Conservation (phyloP, 2,329 filamentous ascomycete genomes). For the Talaromyces sp. region DNA sequence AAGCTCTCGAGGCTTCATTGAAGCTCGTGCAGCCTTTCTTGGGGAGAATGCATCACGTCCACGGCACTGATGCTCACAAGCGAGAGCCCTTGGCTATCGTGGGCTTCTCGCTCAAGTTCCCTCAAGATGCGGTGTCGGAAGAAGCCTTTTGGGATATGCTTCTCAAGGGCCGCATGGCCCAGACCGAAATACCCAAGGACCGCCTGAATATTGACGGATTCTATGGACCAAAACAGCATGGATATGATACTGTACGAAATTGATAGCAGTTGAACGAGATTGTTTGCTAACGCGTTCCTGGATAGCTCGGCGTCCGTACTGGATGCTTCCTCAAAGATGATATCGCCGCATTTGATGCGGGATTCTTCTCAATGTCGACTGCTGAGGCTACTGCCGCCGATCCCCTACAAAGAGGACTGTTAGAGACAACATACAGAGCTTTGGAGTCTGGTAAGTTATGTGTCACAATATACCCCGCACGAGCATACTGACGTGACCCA, state of each 20-base stretch:
- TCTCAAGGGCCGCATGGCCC: background rate
- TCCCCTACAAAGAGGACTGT: conserved; percentile 15
- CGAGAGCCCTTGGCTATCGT: conserved; percentile 8
- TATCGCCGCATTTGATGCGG: background rate
- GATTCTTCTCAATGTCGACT: background rate
- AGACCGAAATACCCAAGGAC: background rate
- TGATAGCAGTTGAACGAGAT: background rate
- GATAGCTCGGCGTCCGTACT: background rate
- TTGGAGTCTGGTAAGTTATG: conserved; percentile 7
- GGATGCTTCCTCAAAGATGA: background rate
- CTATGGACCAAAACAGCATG: background rate
- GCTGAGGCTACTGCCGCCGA: conserved; percentile 3
- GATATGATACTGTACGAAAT: background rate
- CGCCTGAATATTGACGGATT: conserved; percentile 3
- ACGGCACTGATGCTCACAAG: background rate
- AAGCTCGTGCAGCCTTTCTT: no score
- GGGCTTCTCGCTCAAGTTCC: conserved; percentile 4
- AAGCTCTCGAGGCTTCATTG: no score
- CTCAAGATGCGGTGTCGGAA: background rate
- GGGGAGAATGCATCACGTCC: background rate
- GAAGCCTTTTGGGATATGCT: conserved; percentile 12
- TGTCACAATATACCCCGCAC: background rate
- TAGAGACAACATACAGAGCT: conserved; percentile 23
- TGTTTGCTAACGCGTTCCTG: background rate
- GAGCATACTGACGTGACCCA: background rate